phyloP scores from a whole-genome alignment of 768 basidiomycete genomes.

The Jaapia argillacea region DNA sequence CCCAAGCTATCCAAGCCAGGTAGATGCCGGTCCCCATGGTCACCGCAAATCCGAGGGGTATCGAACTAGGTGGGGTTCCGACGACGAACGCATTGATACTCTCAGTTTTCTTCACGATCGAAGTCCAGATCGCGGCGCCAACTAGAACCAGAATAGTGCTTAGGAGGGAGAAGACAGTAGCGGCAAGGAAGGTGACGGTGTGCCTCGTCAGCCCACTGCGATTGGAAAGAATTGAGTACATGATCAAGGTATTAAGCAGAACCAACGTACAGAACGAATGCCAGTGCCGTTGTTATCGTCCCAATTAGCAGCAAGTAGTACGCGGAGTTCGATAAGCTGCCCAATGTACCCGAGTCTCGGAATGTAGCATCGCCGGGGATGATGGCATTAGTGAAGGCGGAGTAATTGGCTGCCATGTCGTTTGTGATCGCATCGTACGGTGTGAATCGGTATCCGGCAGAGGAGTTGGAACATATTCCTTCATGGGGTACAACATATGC shows the following conservation, averaged over 20 bases:
- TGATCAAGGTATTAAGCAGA: not conserved
- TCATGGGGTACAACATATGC: slow-evolving; percentile 50
- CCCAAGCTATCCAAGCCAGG: slow-evolving; percentile 18
- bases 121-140: slow-evolving; percentile 71
- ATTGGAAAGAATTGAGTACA: slow-evolving; percentile 7
- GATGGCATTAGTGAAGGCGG: slow-evolving; percentile 41
- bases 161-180: slow-evolving; percentile 50
- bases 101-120: slow-evolving; percentile 54
- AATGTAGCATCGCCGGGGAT: slow-evolving; percentile 41
- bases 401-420: slow-evolving; percentile 62
- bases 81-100: slow-evolving; percentile 45
- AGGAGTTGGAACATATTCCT: slow-evolving; percentile 57
- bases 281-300: slow-evolving; percentile 53
- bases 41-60: slow-evolving; percentile 53
- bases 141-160: slow-evolving; percentile 57
- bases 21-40: slow-evolving; percentile 52
- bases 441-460: slow-evolving; percentile 46
- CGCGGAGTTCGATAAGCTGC: slow-evolving; percentile 53
- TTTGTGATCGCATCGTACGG: slow-evolving; percentile 56
- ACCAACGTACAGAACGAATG: slow-evolving; percentile 51
- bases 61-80: slow-evolving; percentile 20
- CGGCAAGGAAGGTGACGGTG: slow-evolving; percentile 56
- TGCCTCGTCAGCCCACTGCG: slow-evolving; percentile 58
- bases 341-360: slow-evolving; percentile 50
- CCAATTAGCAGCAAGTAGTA: slow-evolving; percentile 72